Evolutionary conservation across 306 rosid species (phyloP).

Genomic region (Sicyos baderoa): DNA sequence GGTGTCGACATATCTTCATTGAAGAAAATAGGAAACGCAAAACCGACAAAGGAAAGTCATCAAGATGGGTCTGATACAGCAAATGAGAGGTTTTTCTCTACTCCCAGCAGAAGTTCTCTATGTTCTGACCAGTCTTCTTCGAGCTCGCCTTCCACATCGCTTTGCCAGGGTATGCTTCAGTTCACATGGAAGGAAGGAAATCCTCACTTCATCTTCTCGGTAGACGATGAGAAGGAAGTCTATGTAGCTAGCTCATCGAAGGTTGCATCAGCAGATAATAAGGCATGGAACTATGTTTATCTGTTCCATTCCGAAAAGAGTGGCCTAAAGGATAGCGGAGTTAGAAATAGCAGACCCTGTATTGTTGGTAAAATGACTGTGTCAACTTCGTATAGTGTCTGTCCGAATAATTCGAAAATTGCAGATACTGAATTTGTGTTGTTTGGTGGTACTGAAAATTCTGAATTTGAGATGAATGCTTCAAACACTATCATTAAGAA

Average conservation of each 20-base stretch:
- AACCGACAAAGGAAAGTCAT: slow-evolving; percentile 29
- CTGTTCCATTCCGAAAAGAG: slow-evolving; percentile 58
- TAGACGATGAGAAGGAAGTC: slow-evolving; percentile 64
- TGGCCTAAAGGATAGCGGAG: slow-evolving; percentile 37
- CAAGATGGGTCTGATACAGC: slow-evolving; percentile 27
- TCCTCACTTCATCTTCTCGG: slow-evolving; percentile 74
- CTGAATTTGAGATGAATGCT: slow-evolving; percentile 36
- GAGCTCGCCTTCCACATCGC: slow-evolving; percentile 33
- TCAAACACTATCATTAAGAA: slow-evolving; percentile 41
- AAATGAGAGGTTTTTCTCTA: slow-evolving; percentile 11
- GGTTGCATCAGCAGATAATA: slow-evolving; percentile 35
- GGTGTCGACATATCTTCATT: slow-evolving; percentile 39
- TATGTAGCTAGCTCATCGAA: slow-evolving; percentile 52
- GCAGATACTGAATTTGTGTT: slow-evolving; percentile 65
- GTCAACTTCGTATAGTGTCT: slow-evolving; percentile 49
- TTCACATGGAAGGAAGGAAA: slow-evolving; percentile 73
- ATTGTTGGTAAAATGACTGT: slow-evolving; percentile 83
- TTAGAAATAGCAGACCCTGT: slow-evolving; percentile 30
- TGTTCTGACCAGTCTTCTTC: slow-evolving; percentile 46
- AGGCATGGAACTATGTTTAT: slow-evolving; percentile 52
- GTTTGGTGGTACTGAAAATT: slow-evolving; percentile 41
- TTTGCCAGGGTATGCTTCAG: slow-evolving; percentile 85
- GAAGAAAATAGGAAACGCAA: slow-evolving; percentile 28
- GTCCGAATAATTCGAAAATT: slow-evolving; percentile 43
- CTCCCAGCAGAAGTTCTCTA: slow-evolving; percentile 45